Conservation (phyloP, 2,329 filamentous ascomycete genomes). For the Claviceps spartinae region DNA sequence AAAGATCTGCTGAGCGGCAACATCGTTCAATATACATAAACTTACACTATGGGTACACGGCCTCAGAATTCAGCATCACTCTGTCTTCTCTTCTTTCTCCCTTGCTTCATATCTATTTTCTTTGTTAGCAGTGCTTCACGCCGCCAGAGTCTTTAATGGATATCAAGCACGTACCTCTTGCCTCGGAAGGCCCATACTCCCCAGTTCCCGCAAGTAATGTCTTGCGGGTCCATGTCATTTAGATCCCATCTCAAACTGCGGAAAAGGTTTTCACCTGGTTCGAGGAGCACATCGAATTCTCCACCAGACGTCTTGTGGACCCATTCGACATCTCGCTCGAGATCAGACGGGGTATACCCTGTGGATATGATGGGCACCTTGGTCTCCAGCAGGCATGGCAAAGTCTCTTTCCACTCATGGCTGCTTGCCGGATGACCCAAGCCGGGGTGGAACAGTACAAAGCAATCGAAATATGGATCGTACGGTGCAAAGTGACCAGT, state of each 20-base stretch:
- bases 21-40: conserved; percentile 1
- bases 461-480: conserved; percentile 96
- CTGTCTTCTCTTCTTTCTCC: conserved; percentile 30
- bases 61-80: neutral
- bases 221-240: conserved; percentile 88
- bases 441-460: conserved; percentile 93
- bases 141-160: neutral
- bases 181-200: conserved; percentile 94
- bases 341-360: conserved; percentile 90
- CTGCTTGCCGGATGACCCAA: conserved; percentile 86
- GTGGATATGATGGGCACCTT: conserved; percentile 92
- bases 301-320: conserved; percentile 73
- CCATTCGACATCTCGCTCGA: conserved; percentile 86
- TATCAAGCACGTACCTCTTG: conserved; percentile 56
- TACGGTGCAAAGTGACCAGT: conserved; percentile 85
- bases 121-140: neutral
- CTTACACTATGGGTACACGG: conserved; percentile 5
- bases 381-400: conserved; percentile 83
- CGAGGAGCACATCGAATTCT: conserved; percentile 82
- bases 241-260: conserved; percentile 92
- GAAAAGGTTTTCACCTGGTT: conserved; percentile 90
- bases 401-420: conserved; percentile 85
- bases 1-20: neutral
- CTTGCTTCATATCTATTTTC: conserved; percentile 47
- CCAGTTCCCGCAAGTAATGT: conserved; percentile 93